These are phyloP conservation scores for Hsuehochloa calcarea DNA, from an alignment of 176 grass and related monocot species.

Conservation along the genomic window DNA sequence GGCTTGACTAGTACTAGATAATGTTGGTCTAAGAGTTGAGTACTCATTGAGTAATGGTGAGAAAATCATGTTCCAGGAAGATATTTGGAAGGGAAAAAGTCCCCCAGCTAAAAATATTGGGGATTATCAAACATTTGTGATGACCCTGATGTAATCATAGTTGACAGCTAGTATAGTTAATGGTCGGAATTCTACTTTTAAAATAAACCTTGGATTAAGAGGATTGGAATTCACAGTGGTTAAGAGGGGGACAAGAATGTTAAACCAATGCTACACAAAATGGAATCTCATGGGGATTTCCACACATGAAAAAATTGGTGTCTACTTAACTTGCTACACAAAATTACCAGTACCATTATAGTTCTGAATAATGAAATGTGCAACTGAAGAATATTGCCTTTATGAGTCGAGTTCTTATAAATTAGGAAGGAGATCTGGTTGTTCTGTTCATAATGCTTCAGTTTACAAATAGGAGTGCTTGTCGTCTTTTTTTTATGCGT, in stretches of 20 bases:
- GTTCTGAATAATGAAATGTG: background rate
- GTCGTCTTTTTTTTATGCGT: background rate
- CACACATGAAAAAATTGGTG: background rate
- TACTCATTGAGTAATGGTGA: background rate
- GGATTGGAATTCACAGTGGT: background rate
- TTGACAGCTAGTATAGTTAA: background rate
- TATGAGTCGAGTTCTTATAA: background rate
- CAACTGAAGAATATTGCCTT: conserved; percentile 15
- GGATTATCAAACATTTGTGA: background rate
- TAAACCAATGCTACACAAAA: background rate
- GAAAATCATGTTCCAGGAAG: background rate
- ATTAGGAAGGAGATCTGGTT: background rate
- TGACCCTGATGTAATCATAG: background rate
- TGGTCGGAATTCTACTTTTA: background rate
- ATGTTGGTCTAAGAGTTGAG: background rate
- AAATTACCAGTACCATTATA: background rate
- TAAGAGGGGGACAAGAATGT: background rate
- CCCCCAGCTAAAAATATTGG: background rate
- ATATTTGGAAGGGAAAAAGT: conserved; percentile 1
- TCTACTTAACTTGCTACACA: background rate
- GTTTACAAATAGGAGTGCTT: background rate
- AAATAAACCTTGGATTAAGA: background rate
- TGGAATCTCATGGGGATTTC: background rate
- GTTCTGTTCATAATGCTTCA: background rate
- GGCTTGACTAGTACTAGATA: background rate